Conservation (phyloP, 2,329 filamentous ascomycete species). For the Exophiala calicioides region DNA sequence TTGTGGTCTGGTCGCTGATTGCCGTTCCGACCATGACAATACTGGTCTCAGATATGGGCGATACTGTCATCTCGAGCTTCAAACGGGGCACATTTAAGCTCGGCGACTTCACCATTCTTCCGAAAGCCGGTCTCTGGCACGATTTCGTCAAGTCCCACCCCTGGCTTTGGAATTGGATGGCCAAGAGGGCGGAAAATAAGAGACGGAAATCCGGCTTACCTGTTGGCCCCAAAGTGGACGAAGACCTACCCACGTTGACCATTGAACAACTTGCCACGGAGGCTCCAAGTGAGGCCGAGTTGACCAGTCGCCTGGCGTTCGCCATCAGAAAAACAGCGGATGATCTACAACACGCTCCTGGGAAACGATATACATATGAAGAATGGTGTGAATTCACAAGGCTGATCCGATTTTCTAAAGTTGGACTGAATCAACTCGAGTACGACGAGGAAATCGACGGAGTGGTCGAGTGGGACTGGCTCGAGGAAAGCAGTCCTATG, state of each 20-base stretch:
- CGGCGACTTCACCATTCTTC: slow-evolving; percentile 67
- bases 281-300: slow-evolving; percentile 54
- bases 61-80: slow-evolving; percentile 72
- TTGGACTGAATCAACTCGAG: slow-evolving; percentile 37
- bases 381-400: slow-evolving; percentile 85
- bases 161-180: slow-evolving; percentile 42
- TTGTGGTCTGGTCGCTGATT: slow-evolving; percentile 88
- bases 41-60: slow-evolving; percentile 77
- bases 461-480: slow-evolving; percentile 70
- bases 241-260: slow-evolving; percentile 13
- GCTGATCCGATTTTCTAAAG: slow-evolving; percentile 63
- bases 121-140: slow-evolving; percentile 59
- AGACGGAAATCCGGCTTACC: slow-evolving; percentile 52
- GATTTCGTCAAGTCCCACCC: slow-evolving; percentile 51
- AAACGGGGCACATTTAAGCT: slow-evolving; percentile 62
- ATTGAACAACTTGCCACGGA: slow-evolving; percentile 53
- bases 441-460: slow-evolving; percentile 59
- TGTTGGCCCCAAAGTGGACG: slow-evolving; percentile 32
- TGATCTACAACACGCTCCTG: slow-evolving; percentile 60
- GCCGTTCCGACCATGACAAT: slow-evolving; percentile 87
- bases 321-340: slow-evolving; percentile 68
- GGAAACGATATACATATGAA: slow-evolving; percentile 72
- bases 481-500: slow-evolving; percentile 68
- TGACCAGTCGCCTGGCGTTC: slow-evolving; percentile 64
- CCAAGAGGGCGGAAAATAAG: slow-evolving; percentile 44